Evolutionary conservation across 306 rosid genomes (phyloP), one percentile per base, ranked within the genome.

Genomic region (Dryas alaskensis): DNA sequence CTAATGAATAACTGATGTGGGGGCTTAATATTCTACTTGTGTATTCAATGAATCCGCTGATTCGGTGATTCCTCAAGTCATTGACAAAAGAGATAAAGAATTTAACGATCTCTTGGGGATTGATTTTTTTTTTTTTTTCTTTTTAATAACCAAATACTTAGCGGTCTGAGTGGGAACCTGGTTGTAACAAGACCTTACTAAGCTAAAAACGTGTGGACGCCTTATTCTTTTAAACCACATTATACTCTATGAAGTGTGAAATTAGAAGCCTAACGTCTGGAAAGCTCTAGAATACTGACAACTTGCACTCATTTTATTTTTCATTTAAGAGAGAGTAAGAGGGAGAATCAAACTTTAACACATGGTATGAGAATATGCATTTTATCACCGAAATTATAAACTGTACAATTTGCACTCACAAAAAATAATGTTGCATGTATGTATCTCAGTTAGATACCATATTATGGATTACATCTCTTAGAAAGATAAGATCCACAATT

Each of bases 131-230:
- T 22, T 42, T 31, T 31, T 31, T 31, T 1, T 31, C 2, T 31
- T 31, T 1, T 31, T 1, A 31, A 31, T 31, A 31, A 31, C 37
- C 37, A 31, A 31, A 31, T 31, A 31, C 70, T 72, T 65, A 72
- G 84, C 79, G 79, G 86, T 78, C 87, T 70, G 8, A 45, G 72
- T 63, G 75, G 73, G 80, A 61, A 63, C 61, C 81, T 69, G 62
- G 70, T 17, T 66, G 71, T 27, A 49, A 22, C 80, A 64, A 57
- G 74, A 72, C 76, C 69, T 66, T 40, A 8, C 2, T 70, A 8
- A 19, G 74, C 68, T 22, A 51, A 73, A 81, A 83, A 83, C 88
- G 87, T 58, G 88, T 88, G 89, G 89, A 22, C 22, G 60, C 74
- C 79, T 78, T 73, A 3, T 59, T 58, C 43, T 67, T 31, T 61